phyloP scores from a whole-genome alignment of 306 rosid species.

The Rosa chinensis region DNA sequence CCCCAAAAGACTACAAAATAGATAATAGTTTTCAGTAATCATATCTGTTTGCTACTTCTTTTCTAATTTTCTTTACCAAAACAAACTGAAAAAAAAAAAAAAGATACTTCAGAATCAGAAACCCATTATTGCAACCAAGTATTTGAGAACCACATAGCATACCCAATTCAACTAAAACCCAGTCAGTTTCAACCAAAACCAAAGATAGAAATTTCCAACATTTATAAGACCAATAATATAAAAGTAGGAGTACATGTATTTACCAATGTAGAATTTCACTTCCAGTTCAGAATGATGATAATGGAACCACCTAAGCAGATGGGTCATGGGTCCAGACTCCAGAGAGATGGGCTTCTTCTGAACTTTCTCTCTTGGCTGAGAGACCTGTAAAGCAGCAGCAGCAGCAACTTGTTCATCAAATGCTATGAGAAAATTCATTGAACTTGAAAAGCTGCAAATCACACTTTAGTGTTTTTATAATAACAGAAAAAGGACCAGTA shows the following conservation, averaged over 20 bases:
- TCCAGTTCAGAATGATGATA: slow-evolving; percentile 25
- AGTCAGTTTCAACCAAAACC: not conserved
- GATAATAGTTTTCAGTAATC: not conserved
- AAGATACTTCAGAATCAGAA: slow-evolving; percentile 3
- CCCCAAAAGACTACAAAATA: slow-evolving; percentile 16
- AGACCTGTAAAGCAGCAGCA: slow-evolving; percentile 50
- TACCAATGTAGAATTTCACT: slow-evolving; percentile 23
- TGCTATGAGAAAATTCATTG: slow-evolving; percentile 20
- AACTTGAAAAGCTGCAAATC: not conserved
- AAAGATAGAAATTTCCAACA: not conserved
- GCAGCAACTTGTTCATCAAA: slow-evolving; percentile 33
- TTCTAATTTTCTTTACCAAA: not conserved
- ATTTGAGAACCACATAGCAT: not conserved
- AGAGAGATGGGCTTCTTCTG: slow-evolving; percentile 25
- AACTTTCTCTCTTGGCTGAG: slow-evolving; percentile 31
- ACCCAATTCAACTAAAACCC: not conserved
- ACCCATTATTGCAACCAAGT: not conserved
- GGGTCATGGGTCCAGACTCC: slow-evolving; percentile 40
- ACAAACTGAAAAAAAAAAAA: not conserved
- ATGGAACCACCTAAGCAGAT: slow-evolving; percentile 28
- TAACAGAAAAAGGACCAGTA: not conserved
- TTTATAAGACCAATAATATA: not conserved
- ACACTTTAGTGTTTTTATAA: not conserved
- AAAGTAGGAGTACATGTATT: not conserved
- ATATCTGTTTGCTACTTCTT: slow-evolving; percentile 17